Base-by-base conservation (phyloP, 495 filamentous ascomycete genomes). In the Aspergillus cristatus region DNA sequence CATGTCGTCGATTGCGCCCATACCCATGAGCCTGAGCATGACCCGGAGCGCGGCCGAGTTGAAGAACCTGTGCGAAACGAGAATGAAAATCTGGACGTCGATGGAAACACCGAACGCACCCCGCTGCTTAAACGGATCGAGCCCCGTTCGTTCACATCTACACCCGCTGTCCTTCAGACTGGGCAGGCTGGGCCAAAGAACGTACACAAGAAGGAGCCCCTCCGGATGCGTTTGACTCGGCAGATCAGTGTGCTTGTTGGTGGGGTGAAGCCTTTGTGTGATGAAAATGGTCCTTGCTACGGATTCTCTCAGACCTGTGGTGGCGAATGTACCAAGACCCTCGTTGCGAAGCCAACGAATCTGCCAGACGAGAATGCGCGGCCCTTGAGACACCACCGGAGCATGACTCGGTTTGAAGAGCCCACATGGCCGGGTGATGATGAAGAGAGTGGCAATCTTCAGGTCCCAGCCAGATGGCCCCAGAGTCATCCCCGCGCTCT, bases 1-100 rank as follows among this genome's bases (percentile, higher is more conserved):
- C 83, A 91, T 51, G 79, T 94, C 15, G 90, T 96, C 38, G 86
- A 87, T 55, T 98, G 91, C 60, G 83, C 89, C 37, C 86, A 94
- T 55, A 79, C 68, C 26, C 87, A 95, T 46, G 72, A 74, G 17
- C 73, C 71, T 13, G 65, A 73, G 40, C 41, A 31, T n/a, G 43
- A 57, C 13, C 43, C 55, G 44, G 63, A 68, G 28, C 49, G 49
- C 37, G 50, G 61, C 29, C 54, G 46, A 30, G 58, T 51, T 48
- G 43, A 43, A 55, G 32, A 38, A 47, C n/a, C 32, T 34, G 10
- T 31, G 45, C 28, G 47, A 14, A 37, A 55, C 32, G 41, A 38
- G 7, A 33, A 53, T 38, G 14, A 34, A 4, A 8, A 24, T 8
- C 20, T 24, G n/a, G 42, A 49, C 13, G 13, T 34, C n/a, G 40